Base-by-base conservation (phyloP, 1,284 basidiomycete genomes). In the Tylopilus orsonianus region DNA sequence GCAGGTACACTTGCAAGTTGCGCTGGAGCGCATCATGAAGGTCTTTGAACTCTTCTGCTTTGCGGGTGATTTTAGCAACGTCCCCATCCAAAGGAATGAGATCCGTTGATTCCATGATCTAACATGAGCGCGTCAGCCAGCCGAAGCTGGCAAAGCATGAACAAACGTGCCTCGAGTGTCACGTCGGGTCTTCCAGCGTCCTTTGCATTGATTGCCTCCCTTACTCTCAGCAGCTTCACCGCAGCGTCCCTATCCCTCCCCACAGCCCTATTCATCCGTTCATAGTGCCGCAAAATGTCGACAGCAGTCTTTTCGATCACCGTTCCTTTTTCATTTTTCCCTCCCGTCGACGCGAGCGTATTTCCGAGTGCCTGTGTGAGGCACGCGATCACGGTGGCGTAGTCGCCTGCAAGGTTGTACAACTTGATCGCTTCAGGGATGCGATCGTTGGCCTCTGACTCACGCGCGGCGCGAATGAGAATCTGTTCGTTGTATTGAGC, bases 321-420 rank as follows among this genome's bases (percentile, higher is more conserved):
- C 38, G 81, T 74, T 20, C 81, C 83, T 58, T 83, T 84, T 59
- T 87, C 87, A 55, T 78, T 50, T 40, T 86, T 84, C 2, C 79
- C 77, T 20, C 77, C 79, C 0, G 84, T 77, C 33, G 86, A 80
- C 5, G 83, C 76, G 36, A 96, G 76, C 1, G 88, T 87, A 59
- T 87, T 87, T n/a, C 94, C 93, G 0, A 99, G 77, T 4, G 93
- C 90, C 48, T 86, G 84, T 35, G 93, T 93, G 36, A 99, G 85
- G 50, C 92, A 93, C 8, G 83, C 77, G 33, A 98, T 81, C 40
- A 99, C 96, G 24, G 88, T 91, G 42, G 84, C 75, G 66, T 95
- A 94, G 55, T 97, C 91, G 32, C 92, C 90, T 0, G 95, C 93
- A 30, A 98, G 83, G 70, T 98, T 96, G 74, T 93, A 98, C 39